These are phyloP conservation scores for Monilinia polystroma DNA, from an alignment of 2,329 filamentous ascomycete species.

Conservation along the genomic window DNA sequence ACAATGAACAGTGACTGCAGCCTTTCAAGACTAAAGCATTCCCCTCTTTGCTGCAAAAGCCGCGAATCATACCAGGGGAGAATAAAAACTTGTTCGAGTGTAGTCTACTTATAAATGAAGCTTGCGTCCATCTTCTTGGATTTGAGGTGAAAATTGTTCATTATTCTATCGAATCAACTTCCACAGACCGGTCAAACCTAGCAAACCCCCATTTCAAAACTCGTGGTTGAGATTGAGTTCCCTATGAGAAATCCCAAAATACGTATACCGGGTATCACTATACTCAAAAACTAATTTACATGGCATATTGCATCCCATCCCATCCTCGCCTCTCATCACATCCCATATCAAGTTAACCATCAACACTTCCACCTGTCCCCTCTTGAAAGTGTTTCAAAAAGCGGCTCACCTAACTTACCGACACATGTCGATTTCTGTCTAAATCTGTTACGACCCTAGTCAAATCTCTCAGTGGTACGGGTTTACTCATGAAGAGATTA, in stretches of 20 bases:
- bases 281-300: not conserved
- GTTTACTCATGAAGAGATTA: constrained; percentile 53
- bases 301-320: not conserved
- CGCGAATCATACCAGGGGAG: too few relatives aligned
- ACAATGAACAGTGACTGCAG: too few relatives aligned
- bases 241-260: not conserved
- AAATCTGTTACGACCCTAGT: not conserved
- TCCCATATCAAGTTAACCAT: too few relatives aligned
- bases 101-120: too few relatives aligned
- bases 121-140: too few relatives aligned
- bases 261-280: constrained; percentile 2
- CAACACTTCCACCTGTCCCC: not conserved
- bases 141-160: too few relatives aligned
- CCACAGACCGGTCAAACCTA: too few relatives aligned
- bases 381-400: not conserved
- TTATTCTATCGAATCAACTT: too few relatives aligned
- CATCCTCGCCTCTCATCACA: not conserved
- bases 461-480: constrained; percentile 38
- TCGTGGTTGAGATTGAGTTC: not conserved
- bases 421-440: not conserved
- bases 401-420: not conserved
- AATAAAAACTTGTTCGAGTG: too few relatives aligned
- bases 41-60: too few relatives aligned
- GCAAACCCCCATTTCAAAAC: too few relatives aligned
- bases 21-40: too few relatives aligned